These are phyloP conservation scores for Lizonia empirigonia DNA, from an alignment of 2,329 filamentous ascomycete genomes.

Conservation along the genomic window DNA sequence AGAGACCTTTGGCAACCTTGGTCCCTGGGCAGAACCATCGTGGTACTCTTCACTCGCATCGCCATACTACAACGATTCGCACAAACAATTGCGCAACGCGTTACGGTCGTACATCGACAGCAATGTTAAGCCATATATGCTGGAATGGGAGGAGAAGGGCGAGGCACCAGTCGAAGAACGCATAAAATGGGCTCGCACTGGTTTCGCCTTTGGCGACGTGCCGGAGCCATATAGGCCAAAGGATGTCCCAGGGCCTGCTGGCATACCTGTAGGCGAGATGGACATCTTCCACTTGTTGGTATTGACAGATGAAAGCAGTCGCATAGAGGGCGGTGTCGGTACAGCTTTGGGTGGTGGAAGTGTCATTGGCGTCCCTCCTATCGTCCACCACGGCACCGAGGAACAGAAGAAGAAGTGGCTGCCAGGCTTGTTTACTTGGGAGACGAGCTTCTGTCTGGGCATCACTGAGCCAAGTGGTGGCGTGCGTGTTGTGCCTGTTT, in stretches of 20 bases:
- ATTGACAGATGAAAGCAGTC: slow-evolving; percentile 60
- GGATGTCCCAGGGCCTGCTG: slow-evolving; percentile 46
- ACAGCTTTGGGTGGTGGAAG: slow-evolving; percentile 65
- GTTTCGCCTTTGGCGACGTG: slow-evolving; percentile 53
- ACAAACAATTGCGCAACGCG: slow-evolving; percentile 62
- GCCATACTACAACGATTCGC: slow-evolving; percentile 68
- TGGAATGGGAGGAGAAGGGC: slow-evolving; percentile 66
- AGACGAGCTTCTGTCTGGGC: slow-evolving; percentile 66
- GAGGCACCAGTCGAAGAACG: slow-evolving; percentile 55
- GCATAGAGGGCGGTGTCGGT: slow-evolving; percentile 63
- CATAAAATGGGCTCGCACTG: slow-evolving; percentile 48
- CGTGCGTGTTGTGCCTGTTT: slow-evolving; percentile 17
- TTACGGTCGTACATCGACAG: slow-evolving; percentile 65
- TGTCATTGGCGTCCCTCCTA: slow-evolving; percentile 67
- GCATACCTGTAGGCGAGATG: slow-evolving; percentile 45
- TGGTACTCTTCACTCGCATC: slow-evolving; percentile 57
- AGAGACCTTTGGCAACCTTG: slow-evolving; percentile 44
- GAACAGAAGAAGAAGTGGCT: slow-evolving; percentile 65
- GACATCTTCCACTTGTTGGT: slow-evolving; percentile 55
- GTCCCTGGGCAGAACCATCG: slow-evolving; percentile 55
- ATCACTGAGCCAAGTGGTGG: slow-evolving; percentile 67
- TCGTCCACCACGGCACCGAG: slow-evolving; percentile 66
- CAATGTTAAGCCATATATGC: slow-evolving; percentile 62
- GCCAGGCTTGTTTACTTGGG: slow-evolving; percentile 62
- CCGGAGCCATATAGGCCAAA: slow-evolving; percentile 52